These are phyloP conservation scores for Tulasnella sp. DNA, from an alignment of 768 basidiomycete genomes.

Conservation along the genomic window DNA sequence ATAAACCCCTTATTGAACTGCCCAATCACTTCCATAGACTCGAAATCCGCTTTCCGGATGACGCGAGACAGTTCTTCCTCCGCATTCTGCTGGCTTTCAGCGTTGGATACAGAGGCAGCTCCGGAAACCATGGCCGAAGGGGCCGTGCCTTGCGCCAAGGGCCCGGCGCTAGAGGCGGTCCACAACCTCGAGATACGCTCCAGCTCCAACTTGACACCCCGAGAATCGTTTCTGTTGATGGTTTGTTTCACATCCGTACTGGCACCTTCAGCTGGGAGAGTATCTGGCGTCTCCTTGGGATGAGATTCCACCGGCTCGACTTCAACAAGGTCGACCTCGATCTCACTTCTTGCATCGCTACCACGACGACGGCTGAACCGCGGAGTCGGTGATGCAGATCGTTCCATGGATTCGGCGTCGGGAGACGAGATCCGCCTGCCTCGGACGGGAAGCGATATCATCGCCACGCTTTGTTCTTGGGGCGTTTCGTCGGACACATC, in stretches of 20 bases:
- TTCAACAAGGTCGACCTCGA: not conserved
- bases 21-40: slow-evolving; percentile 74
- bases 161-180: not conserved
- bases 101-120: slow-evolving; percentile 28
- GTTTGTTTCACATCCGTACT: slow-evolving; percentile 28
- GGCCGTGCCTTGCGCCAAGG: not conserved
- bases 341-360: not conserved
- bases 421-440: not conserved
- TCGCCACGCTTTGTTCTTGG: not conserved
- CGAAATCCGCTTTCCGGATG: slow-evolving; percentile 84
- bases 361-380: not conserved
- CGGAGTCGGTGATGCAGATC: not conserved
- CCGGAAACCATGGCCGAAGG: not conserved
- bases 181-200: slow-evolving; percentile 35
- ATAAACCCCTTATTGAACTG: slow-evolving; percentile 98
- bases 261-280: not conserved
- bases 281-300: not conserved
- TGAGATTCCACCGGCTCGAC: not conserved
- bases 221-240: slow-evolving; percentile 30
- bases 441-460: not conserved
- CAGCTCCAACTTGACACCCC: slow-evolving; percentile 40
- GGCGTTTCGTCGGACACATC: slow-evolving; percentile 28
- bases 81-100: slow-evolving; percentile 51
- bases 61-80: slow-evolving; percentile 71
- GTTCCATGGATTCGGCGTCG: not conserved